Percentiles rank a stretch among this genome's conserved stretches.
Evolutionary conservation across 495 filamentous ascomycete genomes (phyloP).

Genomic region (Acidiella bohemica): DNA sequence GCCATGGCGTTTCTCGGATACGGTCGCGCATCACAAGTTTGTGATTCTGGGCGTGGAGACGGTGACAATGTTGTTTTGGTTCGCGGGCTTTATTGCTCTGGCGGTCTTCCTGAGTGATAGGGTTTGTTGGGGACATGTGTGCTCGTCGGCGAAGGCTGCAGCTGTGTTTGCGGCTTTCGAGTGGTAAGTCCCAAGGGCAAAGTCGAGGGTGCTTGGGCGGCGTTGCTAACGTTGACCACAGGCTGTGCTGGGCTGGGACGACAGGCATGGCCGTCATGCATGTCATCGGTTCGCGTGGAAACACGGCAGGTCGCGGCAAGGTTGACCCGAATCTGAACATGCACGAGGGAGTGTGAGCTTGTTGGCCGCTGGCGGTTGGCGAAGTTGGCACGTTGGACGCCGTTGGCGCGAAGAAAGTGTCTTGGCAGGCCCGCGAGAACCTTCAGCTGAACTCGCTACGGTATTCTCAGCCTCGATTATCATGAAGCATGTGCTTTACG

Average conservation of each 20-base stretch:
- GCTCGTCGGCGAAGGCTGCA: conserved; percentile 38
- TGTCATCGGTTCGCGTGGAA: conserved; percentile 19
- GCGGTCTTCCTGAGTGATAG: conserved; percentile 44
- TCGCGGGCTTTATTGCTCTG: conserved; percentile 65
- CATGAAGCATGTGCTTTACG: too few species aligned
- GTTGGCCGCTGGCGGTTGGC: too few species aligned
- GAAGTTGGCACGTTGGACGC: too few species aligned
- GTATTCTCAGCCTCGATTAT: too few species aligned
- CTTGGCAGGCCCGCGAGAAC: too few species aligned
- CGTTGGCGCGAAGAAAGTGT: too few species aligned
- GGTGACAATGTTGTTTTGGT: conserved; percentile 79
- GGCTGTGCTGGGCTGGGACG: conserved; percentile 40
- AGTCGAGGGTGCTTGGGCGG: background rate
- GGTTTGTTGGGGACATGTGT: conserved; percentile 36
- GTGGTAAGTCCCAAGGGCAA: conserved; percentile 34
- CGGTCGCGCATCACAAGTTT: conserved; percentile 45
- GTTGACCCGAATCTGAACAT: conserved; percentile 25
- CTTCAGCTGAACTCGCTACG: too few species aligned
- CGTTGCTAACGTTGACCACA: conserved; percentile 19
- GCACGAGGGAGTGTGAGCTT: conserved; percentile 28
- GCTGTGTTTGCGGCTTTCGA: conserved; percentile 43
- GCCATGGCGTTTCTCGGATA: conserved; percentile 43
- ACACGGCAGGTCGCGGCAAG: conserved; percentile 12
- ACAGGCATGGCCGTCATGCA: conserved; percentile 32
- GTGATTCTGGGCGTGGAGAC: conserved; percentile 51